Base-by-base conservation (phyloP, 2,329 filamentous ascomycete species). In the Aspergillus carbonarius region DNA sequence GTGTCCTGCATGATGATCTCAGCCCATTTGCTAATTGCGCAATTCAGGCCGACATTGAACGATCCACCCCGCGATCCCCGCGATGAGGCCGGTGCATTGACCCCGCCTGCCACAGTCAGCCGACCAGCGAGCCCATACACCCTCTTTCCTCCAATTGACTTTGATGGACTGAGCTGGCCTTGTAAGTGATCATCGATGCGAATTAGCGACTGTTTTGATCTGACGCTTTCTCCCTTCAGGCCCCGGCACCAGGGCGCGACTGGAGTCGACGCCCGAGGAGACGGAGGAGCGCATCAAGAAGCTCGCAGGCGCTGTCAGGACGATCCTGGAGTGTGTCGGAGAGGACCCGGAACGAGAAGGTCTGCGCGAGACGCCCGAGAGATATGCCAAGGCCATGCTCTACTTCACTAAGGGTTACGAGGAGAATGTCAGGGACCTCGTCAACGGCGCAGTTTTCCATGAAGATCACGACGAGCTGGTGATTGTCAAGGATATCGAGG, bases 321-420 rank as follows among this genome's bases (percentile, higher is more conserved):
- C 86, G 0, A 86, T 88, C 42, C 72, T 88, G 15, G 85, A 88
- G 70, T 88, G 86, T 63, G 81, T 88, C 18, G 86, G 86, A 49
- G 86, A 88, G 68, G 86, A 88, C 63, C 85, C 85, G 0, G 82
- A 87, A 60, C 79, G 86, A 51, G 86, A 88, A 69, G 86, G 86
- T 4, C 75, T 88, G 54, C 78, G 81, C n/a, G 81, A 83, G 51
- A 88, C 86, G 0, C 95, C 95, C 0, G 86, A 90, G 70, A 85
- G 95, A 61, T 99, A 98, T 74, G 93, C 95, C 48, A 95, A 96
- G 77, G 95, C 95, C 13, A 88, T 99, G 85, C 85, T 98, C 63
- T 96, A 90, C 81, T 92, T 99, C 76, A 99, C 95, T 5, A 92
- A 96, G 75, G 95, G 95, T 44, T 99, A 99, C 74, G 92, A 98